Evolutionary conservation across 306 rosid species (phyloP).

Genomic region (Neltuma alba): DNA sequence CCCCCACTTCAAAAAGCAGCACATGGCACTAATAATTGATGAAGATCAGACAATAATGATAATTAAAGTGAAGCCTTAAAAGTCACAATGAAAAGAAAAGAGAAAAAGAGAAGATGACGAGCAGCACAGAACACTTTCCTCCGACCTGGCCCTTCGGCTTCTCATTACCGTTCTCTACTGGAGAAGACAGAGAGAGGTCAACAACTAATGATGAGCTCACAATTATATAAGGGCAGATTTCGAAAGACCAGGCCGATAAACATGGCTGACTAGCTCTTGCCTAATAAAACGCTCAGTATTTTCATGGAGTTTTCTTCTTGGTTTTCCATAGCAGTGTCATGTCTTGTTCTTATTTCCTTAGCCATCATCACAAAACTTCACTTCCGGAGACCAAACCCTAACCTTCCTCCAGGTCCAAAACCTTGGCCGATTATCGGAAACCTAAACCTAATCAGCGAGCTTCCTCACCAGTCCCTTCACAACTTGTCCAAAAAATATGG

Average conservation of each 20-base stretch:
- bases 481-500: conserved; percentile 48
- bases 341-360: conserved; percentile 1
- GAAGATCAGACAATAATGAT: not conserved
- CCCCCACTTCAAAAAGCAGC: not conserved
- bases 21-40: not conserved
- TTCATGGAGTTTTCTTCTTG: conserved; percentile 25
- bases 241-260: no score
- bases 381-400: not conserved
- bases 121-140: not conserved
- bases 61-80: not conserved
- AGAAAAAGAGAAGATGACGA: not conserved
- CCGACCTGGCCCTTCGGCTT: no score
- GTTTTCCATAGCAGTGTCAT: not conserved
- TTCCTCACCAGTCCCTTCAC: conserved; percentile 53
- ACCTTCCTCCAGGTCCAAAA: conserved; percentile 51
- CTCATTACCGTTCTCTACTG: no score
- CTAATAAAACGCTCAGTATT: no score
- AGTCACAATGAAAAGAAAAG: not conserved
- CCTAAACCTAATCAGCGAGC: conserved; percentile 42
- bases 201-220: no score
- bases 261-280: no score
- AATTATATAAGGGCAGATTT: no score
- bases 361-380: conserved; percentile 17
- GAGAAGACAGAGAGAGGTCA: not conserved
- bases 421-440: conserved; percentile 57